A percentile compares a stretch with the other conserved stretches of the same genome.
phyloP scores from a whole-genome alignment of 495 filamentous ascomycete genomes.

The Hypoxylon cercidicola region DNA sequence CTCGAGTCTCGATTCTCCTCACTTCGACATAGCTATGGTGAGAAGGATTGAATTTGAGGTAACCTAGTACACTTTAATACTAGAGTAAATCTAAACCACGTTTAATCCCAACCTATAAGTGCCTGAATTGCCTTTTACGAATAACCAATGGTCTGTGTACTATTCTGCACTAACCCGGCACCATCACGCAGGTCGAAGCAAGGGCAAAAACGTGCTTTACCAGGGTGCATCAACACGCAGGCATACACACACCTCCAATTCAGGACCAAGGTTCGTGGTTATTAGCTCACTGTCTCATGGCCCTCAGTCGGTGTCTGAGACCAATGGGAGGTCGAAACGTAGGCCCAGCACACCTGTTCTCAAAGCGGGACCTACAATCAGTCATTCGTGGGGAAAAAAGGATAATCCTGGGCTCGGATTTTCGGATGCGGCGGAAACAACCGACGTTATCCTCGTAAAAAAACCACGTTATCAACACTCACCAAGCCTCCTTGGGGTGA shows the following conservation, averaged over 20 bases:
- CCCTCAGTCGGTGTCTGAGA: constrained; percentile 22
- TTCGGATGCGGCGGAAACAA: constrained; percentile 22
- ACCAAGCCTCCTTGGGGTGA: constrained; percentile 30
- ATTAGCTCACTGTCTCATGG: constrained; percentile 8
- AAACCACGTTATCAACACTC: constrained; percentile 26
- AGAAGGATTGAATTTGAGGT: too few species aligned
- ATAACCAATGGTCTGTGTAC: background rate
- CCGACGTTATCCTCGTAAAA: background rate
- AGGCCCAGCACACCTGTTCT: constrained; percentile 20
- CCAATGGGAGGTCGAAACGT: constrained; percentile 32
- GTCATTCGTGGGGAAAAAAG: background rate
- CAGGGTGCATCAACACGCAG: too few species aligned
- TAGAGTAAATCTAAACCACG: background rate
- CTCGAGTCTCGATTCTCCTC: too few species aligned
- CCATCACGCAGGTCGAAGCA: constrained; percentile 7
- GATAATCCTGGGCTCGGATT: constrained; percentile 3
- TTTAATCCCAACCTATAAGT: background rate
- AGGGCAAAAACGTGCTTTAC: too few species aligned
- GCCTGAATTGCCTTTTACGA: too few species aligned
- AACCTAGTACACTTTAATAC: too few species aligned
- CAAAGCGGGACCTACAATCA: background rate
- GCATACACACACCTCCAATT: too few species aligned
- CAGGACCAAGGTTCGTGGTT: background rate
- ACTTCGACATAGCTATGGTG: too few species aligned
- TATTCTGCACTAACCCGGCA: constrained; percentile 8